Percentiles rank a stretch among this genome's conserved stretches.
These are phyloP conservation scores for Phytopythium cucurbitacearum DNA, from an alignment of 352 stramenopile species.

Conservation along the genomic window DNA sequence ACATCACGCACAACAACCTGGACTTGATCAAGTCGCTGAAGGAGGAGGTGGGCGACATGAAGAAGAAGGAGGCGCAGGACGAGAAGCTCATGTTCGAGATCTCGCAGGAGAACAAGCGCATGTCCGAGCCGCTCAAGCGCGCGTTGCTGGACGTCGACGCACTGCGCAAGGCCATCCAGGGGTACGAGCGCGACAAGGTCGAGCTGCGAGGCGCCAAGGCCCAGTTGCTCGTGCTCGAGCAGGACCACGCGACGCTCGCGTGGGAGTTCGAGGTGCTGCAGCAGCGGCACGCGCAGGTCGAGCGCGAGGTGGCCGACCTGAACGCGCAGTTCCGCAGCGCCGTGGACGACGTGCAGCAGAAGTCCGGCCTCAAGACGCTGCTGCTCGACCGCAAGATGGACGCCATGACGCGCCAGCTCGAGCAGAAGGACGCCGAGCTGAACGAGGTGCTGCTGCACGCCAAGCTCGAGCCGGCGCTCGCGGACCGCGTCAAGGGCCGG, in stretches of 20 bases:
- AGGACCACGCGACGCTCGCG: slow-evolving; percentile 82
- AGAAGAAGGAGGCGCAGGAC: slow-evolving; percentile 93
- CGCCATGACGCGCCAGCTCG: slow-evolving; percentile 73
- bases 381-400: slow-evolving; percentile 94
- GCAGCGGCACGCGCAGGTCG: slow-evolving; percentile 83
- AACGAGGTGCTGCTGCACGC: slow-evolving; percentile 90
- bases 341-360: slow-evolving; percentile 93
- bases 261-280: slow-evolving; percentile 94
- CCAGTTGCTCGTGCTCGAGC: slow-evolving; percentile 83
- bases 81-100: slow-evolving; percentile 95
- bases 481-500: slow-evolving; percentile 79
- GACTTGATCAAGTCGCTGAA: slow-evolving; percentile 95
- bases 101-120: slow-evolving; percentile 93
- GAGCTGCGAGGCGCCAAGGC: slow-evolving; percentile 61
- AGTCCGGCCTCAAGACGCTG: slow-evolving; percentile 91
- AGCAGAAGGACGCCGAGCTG: slow-evolving; percentile 91
- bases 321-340: slow-evolving; percentile 83
- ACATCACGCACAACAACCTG: slow-evolving; percentile 97
- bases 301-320: slow-evolving; percentile 88
- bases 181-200: slow-evolving; percentile 72
- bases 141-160: slow-evolving; percentile 77
- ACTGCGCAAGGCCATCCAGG: slow-evolving; percentile 56
- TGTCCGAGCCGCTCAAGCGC: slow-evolving; percentile 92
- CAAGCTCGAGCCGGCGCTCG: slow-evolving; percentile 83
- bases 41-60: slow-evolving; percentile 93